Evolutionary conservation across 2,329 filamentous ascomycete species (phyloP), one percentile per base, ranked within the genome.

Genomic region (Fusarium newnesense): DNA sequence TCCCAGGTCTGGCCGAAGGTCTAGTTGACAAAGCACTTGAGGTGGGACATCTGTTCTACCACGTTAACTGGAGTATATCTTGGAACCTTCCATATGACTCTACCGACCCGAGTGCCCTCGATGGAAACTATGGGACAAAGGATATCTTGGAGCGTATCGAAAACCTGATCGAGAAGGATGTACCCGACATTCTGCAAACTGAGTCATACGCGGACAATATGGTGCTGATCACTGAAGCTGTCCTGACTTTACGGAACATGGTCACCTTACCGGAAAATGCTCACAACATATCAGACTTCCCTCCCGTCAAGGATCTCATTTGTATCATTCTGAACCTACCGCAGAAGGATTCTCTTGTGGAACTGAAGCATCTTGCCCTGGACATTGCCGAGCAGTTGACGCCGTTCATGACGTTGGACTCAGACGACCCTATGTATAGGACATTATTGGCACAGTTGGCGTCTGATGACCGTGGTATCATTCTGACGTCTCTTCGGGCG

Each of bases 321-420:
- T 93, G 94, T 78, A 93, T 98, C 70, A 87, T 94, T 30, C 85
- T 98, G 49, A 93, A 92, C 75, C 87, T 98, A 6, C 95, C 95
- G 6, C 85, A 89, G 16, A 88, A 92, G 70, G 89, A 95, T 37
- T 87, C 88, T 19, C 87, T 96, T 5, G 90, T 93, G 18, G 96
- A 99, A 82, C 84, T 98, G 67, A 96, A 96, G 81, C 95, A 97
- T 80, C 94, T 96, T 76, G 93, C 93, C 5, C 88, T 98, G 18
- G 96, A 99, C 75, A 96, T 97, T 73, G 93, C 95, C 1, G 95
- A 98, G 82, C 93, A 97, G 78, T 86, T 98, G 58, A 96, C 96
- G 1, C 94, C 93, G 54, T 97, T 92, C 81, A 90, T 96, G 84
- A 84, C 87, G 15, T 85, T 98, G 49, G 89, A 90, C 44, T 86